A percentile compares a stretch with the other conserved stretches of the same genome.
Conservation (phyloP, 2,329 filamentous ascomycete species). For the Simplicillium aogashimaense region DNA sequence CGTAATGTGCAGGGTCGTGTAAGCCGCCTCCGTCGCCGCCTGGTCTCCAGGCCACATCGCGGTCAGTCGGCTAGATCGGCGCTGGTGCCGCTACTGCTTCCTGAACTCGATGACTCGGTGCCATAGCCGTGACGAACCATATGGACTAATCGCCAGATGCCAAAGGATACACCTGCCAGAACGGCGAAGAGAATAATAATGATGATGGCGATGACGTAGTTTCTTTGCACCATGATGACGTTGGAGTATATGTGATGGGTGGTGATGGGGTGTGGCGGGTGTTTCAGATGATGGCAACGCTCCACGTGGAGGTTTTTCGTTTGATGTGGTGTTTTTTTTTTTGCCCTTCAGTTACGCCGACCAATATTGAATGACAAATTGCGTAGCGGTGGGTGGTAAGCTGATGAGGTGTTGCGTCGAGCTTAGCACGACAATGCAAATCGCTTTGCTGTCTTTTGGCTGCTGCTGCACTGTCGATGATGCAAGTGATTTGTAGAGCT, state of each 20-base stretch:
- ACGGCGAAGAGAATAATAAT: slow-evolving; percentile 57
- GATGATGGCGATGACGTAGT: slow-evolving; percentile 60
- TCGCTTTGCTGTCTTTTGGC: too few relatives aligned
- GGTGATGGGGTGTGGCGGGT: neutral
- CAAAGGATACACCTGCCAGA: slow-evolving; percentile 50
- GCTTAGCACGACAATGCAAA: slow-evolving; percentile 14
- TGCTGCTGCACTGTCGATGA: too few relatives aligned
- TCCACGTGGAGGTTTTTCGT: too few relatives aligned
- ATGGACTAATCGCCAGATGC: slow-evolving; percentile 52
- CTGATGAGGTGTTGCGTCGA: too few relatives aligned
- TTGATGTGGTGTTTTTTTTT: too few relatives aligned
- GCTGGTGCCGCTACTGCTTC: slow-evolving; percentile 15
- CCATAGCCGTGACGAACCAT: slow-evolving; percentile 31
- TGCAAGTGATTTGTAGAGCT: too few relatives aligned
- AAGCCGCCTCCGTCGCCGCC: too few relatives aligned
- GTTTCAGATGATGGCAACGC: neutral
- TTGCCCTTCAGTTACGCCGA: too few relatives aligned
- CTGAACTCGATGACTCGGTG: slow-evolving; percentile 16
- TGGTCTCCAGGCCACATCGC: neutral
- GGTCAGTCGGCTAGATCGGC: slow-evolving; percentile 3
- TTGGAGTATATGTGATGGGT: slow-evolving; percentile 8
- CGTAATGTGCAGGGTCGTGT: too few relatives aligned
- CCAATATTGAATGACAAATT: neutral
- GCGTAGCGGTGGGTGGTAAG: slow-evolving; percentile 1
- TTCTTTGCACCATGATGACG: slow-evolving; percentile 47